Conservation (phyloP, 495 filamentous ascomycete species). For the Tuber melanosporum region DNA sequence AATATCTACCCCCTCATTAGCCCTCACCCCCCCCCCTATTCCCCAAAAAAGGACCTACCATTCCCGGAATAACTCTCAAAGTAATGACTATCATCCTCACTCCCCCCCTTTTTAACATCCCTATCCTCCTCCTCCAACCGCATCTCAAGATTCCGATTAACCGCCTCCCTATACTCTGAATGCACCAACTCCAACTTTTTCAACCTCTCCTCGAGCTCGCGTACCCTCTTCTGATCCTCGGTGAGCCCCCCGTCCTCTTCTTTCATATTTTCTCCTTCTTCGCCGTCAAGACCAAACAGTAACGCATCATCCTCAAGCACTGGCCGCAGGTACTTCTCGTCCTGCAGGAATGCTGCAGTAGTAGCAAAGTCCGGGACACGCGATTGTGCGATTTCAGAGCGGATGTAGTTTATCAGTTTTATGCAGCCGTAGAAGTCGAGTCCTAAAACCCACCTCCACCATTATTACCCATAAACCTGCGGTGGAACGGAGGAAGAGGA, state of each 20-base stretch:
- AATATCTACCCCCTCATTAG: slow-evolving; percentile 54
- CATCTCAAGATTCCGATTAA: slow-evolving; percentile 49
- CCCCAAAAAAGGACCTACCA: slow-evolving; percentile 46
- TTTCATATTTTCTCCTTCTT: slow-evolving; percentile 41
- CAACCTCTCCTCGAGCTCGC: slow-evolving; percentile 63
- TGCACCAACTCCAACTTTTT: slow-evolving; percentile 61
- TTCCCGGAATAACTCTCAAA: slow-evolving; percentile 77
- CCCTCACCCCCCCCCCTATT: not conserved
- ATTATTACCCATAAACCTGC: not conserved
- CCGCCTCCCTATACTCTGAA: slow-evolving; percentile 61
- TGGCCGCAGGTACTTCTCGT: slow-evolving; percentile 72
- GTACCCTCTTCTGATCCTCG: slow-evolving; percentile 52
- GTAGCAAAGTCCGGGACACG: slow-evolving; percentile 44
- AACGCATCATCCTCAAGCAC: slow-evolving; percentile 85
- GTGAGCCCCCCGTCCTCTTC: slow-evolving; percentile 40
- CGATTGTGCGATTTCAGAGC: slow-evolving; percentile 40
- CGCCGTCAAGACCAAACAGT: slow-evolving; percentile 73
- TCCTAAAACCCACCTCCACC: slow-evolving; percentile 43
- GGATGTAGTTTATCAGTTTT: slow-evolving; percentile 80
- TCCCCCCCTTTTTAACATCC: slow-evolving; percentile 40
- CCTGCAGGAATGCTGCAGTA: slow-evolving; percentile 50
- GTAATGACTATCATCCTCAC: slow-evolving; percentile 61
- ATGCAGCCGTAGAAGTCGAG: slow-evolving; percentile 78
- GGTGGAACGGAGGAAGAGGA: not conserved
- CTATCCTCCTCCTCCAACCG: slow-evolving; percentile 52